Base-by-base conservation (phyloP, 2,329 filamentous ascomycete genomes). In the Aspergillus thermomutatus region DNA sequence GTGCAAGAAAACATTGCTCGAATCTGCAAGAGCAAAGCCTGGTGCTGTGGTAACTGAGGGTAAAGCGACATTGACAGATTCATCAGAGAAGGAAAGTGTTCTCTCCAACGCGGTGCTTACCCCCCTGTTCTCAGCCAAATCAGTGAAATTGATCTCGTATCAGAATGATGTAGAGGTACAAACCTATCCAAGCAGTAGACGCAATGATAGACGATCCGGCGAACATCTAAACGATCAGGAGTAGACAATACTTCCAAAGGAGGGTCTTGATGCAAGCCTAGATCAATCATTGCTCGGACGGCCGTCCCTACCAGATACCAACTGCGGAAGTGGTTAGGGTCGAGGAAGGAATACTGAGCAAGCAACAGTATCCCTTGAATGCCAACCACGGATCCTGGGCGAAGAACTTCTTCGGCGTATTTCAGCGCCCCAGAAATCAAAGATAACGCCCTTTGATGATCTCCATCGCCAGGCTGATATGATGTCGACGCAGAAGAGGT, bases 241-340 rank as follows among this genome's bases (percentile, higher is more conserved):
- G 91, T 86, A 10, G 87, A 82, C 27, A 85, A 77, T 17, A 88
- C 82, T 60, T 88, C 87, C 55, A 83, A 81, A 0, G 90, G 88
- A 3, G 92, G 91, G 64, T 97, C 93, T 75, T 97, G 93, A 72
- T 97, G 94, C 56, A 95, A 87, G 7, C 94, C 94, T 28, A 97
- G 78, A 75, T 99, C 94, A 23, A 97, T 84, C 68, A 93, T 87
- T 5, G 92, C 90, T 56, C 93, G 86, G 43, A 90, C 90, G 6
- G 93, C 92, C 70, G 94, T 92, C 6, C 93, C 94, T 55, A 97
- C 90, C 60, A 97, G 76, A 62, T 94, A 92, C 92, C 94, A 97
- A 66, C 89, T 91, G 68, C 96, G 92, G 68, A 96, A 97, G 69
- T 95, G 91, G 45, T 87, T 85, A 2, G 93, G 92, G 66, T 97